Evolutionary conservation across 805 yeast species (phyloP).

Genomic region (Danielozyma ontarioensis): DNA sequence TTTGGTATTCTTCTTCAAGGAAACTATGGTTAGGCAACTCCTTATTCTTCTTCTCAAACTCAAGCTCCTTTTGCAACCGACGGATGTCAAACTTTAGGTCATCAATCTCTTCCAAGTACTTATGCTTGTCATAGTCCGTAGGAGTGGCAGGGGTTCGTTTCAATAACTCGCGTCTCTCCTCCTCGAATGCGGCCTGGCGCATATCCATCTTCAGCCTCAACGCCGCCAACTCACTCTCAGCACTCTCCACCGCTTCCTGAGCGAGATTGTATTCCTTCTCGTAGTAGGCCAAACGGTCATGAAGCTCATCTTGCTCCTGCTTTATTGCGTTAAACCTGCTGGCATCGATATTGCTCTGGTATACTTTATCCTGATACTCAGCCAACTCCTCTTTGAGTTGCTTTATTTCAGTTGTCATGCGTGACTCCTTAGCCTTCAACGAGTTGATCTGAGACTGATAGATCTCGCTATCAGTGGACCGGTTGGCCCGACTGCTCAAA

Average conservation of each 20-base stretch:
- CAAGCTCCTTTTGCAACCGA: slow-evolving; percentile 31
- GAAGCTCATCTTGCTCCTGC: slow-evolving; percentile 15
- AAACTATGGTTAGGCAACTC: neutral
- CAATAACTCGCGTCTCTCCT: slow-evolving; percentile 24
- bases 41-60: slow-evolving; percentile 18
- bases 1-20: slow-evolving; percentile 10
- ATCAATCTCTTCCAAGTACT: slow-evolving; percentile 26
- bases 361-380: slow-evolving; percentile 19
- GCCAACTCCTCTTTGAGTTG: slow-evolving; percentile 22
- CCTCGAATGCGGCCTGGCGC: slow-evolving; percentile 15
- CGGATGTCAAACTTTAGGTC: slow-evolving; percentile 31
- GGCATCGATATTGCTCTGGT: slow-evolving; percentile 11
- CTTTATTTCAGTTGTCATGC: slow-evolving; percentile 12
- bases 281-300: slow-evolving; percentile 20
- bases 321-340: slow-evolving; percentile 9
- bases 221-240: slow-evolving; percentile 19
- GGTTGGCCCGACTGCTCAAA: slow-evolving; percentile 11
- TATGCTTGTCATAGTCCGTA: slow-evolving; percentile 9
- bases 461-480: slow-evolving; percentile 9
- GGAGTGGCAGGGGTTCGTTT: slow-evolving; percentile 12
- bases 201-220: slow-evolving; percentile 15
- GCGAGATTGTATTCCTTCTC: slow-evolving; percentile 22
- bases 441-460: slow-evolving; percentile 21
- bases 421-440: slow-evolving; percentile 14
- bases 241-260: slow-evolving; percentile 17